Base-by-base conservation (phyloP, 2,329 filamentous ascomycete species). In the Teratosphaeriaceae sp. region DNA sequence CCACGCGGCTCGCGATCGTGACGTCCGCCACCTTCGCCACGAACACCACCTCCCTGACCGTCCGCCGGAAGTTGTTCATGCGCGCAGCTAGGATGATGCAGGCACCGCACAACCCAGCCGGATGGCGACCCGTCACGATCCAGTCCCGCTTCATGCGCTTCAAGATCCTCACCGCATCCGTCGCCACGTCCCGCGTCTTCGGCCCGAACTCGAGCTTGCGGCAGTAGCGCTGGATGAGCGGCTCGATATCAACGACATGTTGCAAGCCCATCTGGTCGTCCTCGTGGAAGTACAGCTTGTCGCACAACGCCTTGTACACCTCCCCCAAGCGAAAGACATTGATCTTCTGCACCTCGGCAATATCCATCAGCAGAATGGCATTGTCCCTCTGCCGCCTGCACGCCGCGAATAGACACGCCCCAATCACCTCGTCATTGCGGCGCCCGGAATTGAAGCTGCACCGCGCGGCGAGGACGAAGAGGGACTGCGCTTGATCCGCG, bases 1-100 rank as follows among this genome's bases (percentile, higher is more conserved):
- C 82, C 8, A 98, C 71, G 48, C 92, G 88, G 61, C 90, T 87
- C 58, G 88, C 85, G 47, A 98, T 88, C 6, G 92, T 98, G 48
- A 88, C 78, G 52, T 94, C 94, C 31, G 89, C 94, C 39, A 97
- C 89, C 62, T 96, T 97, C 62, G 96, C 90, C 27, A 96, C 86
- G 62, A 95, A 97, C n/a, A 97, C 90, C 7, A 98, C 85, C 65
- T 98, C 92, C 22, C 88, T 80, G 11, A 94, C 81, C 0, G 88
- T 95, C 15, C 92, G 82, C 34, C 90, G 84, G 61, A 94, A 98
- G 65, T 97, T 97, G 75, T 96, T 94, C 84, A 97, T 97, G 40
- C 92, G 85, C 7, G 92, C 90, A 5, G 92, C 92, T 63, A 98
- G 83, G 48, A 98, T 85, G 37, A 98, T 76, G 53, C 89, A 94